Evolutionary conservation across 176 grass and related monocot species (phyloP).

Genomic region (sorghum (Sorghum bicolor)): DNA sequence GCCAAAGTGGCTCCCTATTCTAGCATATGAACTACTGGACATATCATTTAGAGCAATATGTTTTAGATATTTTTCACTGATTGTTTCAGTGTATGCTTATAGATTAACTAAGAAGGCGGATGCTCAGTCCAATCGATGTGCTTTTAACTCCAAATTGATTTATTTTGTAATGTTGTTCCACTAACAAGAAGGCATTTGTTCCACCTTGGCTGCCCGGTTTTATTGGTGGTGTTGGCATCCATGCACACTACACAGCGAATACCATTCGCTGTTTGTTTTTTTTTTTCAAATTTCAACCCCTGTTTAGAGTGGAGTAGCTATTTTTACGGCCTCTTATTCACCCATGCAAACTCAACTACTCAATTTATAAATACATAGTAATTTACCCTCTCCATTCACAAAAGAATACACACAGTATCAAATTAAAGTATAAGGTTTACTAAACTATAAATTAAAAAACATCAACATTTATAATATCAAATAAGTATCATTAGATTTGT

Average conservation of each 20-base stretch:
- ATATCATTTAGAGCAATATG: neutral
- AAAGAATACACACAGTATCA: too few relatives aligned
- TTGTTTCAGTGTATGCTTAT: neutral
- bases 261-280: neutral
- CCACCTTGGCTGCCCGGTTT: neutral
- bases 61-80: neutral
- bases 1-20: slow-evolving; percentile 17
- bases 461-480: too few relatives aligned
- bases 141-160: neutral
- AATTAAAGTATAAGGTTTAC: too few relatives aligned
- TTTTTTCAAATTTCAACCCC: neutral
- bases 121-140: slow-evolving; percentile 2
- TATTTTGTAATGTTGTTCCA: neutral
- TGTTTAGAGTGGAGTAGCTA: neutral
- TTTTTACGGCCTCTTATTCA: neutral
- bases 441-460: too few relatives aligned
- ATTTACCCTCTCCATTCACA: too few relatives aligned
- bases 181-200: neutral
- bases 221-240: neutral
- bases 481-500: too few relatives aligned
- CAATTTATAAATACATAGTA: too few relatives aligned
- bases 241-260: neutral
- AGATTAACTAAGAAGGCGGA: neutral
- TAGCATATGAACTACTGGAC: neutral
- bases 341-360: neutral